phyloP scores from a whole-genome alignment of 305 asterid species.

The Lippia alba region DNA sequence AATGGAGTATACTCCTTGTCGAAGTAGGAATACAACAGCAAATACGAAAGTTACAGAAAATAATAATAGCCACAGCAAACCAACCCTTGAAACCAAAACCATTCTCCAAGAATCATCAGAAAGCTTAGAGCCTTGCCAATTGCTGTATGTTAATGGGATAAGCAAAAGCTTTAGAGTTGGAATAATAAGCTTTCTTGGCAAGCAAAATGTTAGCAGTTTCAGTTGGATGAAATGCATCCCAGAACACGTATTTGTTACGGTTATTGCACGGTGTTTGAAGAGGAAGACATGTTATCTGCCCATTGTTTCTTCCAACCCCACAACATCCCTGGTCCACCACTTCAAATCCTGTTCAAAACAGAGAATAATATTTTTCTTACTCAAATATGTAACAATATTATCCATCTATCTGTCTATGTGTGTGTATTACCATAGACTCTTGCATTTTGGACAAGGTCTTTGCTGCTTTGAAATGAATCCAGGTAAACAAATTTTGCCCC shows the following conservation, averaged over 20 bases:
- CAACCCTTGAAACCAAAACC: background rate
- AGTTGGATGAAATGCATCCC: constrained; percentile 96
- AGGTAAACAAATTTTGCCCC: constrained; percentile 79
- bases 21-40: background rate
- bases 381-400: background rate
- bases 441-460: constrained; percentile 70
- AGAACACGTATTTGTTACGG: constrained; percentile 65
- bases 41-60: background rate
- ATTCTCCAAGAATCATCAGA: background rate
- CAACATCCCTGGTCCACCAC: constrained; percentile 86
- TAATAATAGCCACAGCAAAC: background rate
- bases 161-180: constrained; percentile 60
- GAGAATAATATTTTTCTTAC: background rate
- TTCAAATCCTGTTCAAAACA: constrained; percentile 60
- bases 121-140: constrained; percentile 56
- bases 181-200: constrained; percentile 66
- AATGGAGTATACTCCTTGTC: background rate
- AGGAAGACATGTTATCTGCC: constrained; percentile 90
- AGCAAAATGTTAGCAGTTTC: constrained; percentile 80
- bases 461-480: constrained; percentile 67
- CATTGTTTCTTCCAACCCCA: constrained; percentile 91
- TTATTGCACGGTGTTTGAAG: constrained; percentile 71
- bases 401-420: no score
- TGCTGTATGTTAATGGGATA: constrained; percentile 85
- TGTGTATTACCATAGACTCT: constrained; percentile 56